Base-by-base conservation (phyloP, 768 basidiomycete genomes). In the Leccinum aurantiacum region DNA sequence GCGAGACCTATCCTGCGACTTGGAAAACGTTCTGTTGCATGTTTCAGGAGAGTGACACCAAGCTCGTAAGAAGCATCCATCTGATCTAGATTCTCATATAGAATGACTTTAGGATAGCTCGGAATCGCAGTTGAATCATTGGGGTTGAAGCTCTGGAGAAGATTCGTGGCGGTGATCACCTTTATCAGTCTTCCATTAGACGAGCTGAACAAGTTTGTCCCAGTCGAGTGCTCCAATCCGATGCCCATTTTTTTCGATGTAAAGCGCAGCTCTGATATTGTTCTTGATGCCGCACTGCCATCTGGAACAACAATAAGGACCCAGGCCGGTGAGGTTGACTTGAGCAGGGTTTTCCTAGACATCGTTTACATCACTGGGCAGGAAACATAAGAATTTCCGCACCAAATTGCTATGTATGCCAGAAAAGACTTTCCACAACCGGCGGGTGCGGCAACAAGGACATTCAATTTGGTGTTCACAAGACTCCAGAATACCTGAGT, bases 401-500 rank as follows among this genome's bases (percentile, higher is more conserved):
- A 95, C 95, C 91, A 93, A 41, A 85, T 78, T 1, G 88, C 77
- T 48, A 90, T 73, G 61, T 90, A 84, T 3, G 82, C 88, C 61
- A 96, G 67, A 24, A 83, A 78, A 3, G 91, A 87, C 71, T 96
- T 97, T 0, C 95, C 95, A 59, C 85, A 84, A 14, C 89, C 86
- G 4, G 85, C 81, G 2, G 96, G 95, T 1, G 88, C 90, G 65
- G 88, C 90, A 11, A 97, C 64, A 31, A 98, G 74, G 3, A 85
- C 73, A 69, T 95, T 91, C 35, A 77, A 71, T 44, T 79, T 77
- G 3, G 91, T 89, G 67, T 87, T 84, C 54, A 87, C 75, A 15
- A 91, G 65, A 44, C 86, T 84, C 93, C 96, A 98, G 71, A 91
- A 91, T 7, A 84, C 78, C 63, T 98, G 96, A 0, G 90, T 92